Evolutionary conservation across 2,329 filamentous ascomycete species (phyloP), one percentile per base, ranked within the genome.

Genomic region (Scopulariopsis brevicaulis): DNA sequence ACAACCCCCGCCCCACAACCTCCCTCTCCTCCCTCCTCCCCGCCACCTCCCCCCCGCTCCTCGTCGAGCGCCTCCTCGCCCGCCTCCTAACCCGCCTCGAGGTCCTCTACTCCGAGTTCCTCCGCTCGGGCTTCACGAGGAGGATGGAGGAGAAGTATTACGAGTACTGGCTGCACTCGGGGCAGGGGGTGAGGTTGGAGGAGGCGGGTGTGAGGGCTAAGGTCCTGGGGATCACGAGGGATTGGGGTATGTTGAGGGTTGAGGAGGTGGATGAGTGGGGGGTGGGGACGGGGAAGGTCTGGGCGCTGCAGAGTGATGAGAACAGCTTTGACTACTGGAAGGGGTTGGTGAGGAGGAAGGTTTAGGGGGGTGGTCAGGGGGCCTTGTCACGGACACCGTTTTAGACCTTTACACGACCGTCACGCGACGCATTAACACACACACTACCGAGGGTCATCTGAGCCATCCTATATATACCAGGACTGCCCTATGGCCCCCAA

Each of bases 241-340:
- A 97, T 69, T 96, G 90, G 85, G 94, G 94, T 0, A 75, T 97
- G 70, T 68, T 99, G 63, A 79, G 86, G 62, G 94, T 86, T 0
- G 89, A 96, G 70, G 92, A 97, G 76, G 71, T 95, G 57, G 86
- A 85, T 2, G 81, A 77, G 69, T 81, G 87, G 59, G 90, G 90
- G 62, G 77, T 85, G 57, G 75, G 79, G 2, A 96, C 89, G 0
- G 92, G 93, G 0, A 88, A 81, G 71, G 76, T 87, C 55, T 93
- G 88, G 81, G 83, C 87, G 64, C 72, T 99, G 72, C 92, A 96
- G 76, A 96, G 91, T 70, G 94, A 99, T 70, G 90, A 92, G 69
- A 99, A 99, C 67, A 96, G 92, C 70, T 99, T 99, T 75, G 94
- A 99, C 72, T 99, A 96, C 70, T 96, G 96, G 74, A 89, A 83